A percentile compares a stretch with the other conserved stretches of the same genome.
phyloP scores from a whole-genome alignment of 2,329 filamentous ascomycete species.

The Scedosporium boydii region DNA sequence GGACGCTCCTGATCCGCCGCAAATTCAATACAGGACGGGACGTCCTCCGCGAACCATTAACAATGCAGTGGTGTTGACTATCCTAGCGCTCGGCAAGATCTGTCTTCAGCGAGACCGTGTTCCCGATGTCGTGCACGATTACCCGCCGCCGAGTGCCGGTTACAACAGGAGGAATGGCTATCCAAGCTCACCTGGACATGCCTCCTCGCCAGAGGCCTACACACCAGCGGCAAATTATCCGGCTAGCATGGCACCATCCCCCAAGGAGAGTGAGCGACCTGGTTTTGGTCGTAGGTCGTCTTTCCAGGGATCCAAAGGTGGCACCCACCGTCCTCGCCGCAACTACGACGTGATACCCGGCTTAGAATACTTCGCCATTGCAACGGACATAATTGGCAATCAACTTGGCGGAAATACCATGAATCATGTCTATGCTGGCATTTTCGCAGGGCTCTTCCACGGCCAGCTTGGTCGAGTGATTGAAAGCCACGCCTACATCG shows the following conservation, averaged over 20 bases:
- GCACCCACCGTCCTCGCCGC: constrained; percentile 23
- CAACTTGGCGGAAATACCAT: constrained; percentile 71
- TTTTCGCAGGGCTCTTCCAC: constrained; percentile 80
- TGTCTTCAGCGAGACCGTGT: constrained; percentile 48
- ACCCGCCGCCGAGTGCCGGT: not conserved
- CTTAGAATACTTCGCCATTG: constrained; percentile 79
- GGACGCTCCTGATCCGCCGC: constrained; percentile 22
- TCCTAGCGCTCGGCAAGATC: constrained; percentile 81
- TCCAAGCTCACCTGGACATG: constrained; percentile 4
- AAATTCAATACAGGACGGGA: constrained; percentile 26
- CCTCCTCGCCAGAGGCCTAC: constrained; percentile 36
- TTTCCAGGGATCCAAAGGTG: constrained; percentile 29
- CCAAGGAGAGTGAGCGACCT: constrained; percentile 38
- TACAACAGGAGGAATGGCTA: constrained; percentile 29
- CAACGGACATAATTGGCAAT: constrained; percentile 76
- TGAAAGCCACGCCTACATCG: constrained; percentile 64
- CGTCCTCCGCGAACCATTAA: constrained; percentile 58
- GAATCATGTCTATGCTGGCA: constrained; percentile 73
- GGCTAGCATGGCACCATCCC: constrained; percentile 37
- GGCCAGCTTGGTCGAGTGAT: constrained; percentile 80
- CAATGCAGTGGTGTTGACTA: constrained; percentile 72
- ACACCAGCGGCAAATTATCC: constrained; percentile 25
- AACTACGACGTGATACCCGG: constrained; percentile 86
- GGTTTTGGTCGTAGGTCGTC: constrained; percentile 41
- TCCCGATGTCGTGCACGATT: constrained; percentile 42